These are phyloP conservation scores for Aquanectria penicillioides DNA, from an alignment of 2,329 filamentous ascomycete genomes.

Conservation along the genomic window DNA sequence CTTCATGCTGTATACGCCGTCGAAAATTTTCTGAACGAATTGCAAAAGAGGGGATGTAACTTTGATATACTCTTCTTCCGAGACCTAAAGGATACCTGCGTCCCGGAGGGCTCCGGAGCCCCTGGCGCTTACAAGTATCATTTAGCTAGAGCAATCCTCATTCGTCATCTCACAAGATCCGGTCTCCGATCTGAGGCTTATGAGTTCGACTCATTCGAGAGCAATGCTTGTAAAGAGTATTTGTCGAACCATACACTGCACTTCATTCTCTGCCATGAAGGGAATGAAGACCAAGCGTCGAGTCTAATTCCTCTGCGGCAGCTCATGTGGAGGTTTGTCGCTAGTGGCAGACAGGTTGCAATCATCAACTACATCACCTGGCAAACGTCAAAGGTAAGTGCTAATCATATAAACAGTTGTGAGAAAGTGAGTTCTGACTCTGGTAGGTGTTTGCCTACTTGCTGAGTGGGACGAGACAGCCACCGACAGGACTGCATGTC, in stretches of 20 bases:
- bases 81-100: constrained; percentile 62
- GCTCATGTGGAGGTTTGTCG: constrained; percentile 55
- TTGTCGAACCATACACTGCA: constrained; percentile 64
- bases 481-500: too few relatives aligned
- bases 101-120: constrained; percentile 51
- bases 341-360: constrained; percentile 67
- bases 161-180: constrained; percentile 64
- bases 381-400: constrained; percentile 70
- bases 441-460: constrained; percentile 29
- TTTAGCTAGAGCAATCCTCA: constrained; percentile 70
- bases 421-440: neutral
- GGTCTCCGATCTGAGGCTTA: constrained; percentile 43
- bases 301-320: constrained; percentile 57
- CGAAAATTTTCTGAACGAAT: constrained; percentile 70
- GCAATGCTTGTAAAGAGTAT: constrained; percentile 64
- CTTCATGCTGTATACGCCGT: constrained; percentile 76
- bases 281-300: constrained; percentile 44
- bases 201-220: constrained; percentile 58
- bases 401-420: neutral
- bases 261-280: constrained; percentile 77
- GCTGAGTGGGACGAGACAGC: constrained; percentile 14
- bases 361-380: constrained; percentile 72
- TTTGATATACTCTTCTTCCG: constrained; percentile 79
- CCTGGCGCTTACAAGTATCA: constrained; percentile 60
- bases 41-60: constrained; percentile 72